Percentiles rank a stretch among this genome's conserved stretches.
These are phyloP conservation scores for Microbotryum silenes-acaulis DNA, from an alignment of 1,284 basidiomycete genomes.

Conservation along the genomic window DNA sequence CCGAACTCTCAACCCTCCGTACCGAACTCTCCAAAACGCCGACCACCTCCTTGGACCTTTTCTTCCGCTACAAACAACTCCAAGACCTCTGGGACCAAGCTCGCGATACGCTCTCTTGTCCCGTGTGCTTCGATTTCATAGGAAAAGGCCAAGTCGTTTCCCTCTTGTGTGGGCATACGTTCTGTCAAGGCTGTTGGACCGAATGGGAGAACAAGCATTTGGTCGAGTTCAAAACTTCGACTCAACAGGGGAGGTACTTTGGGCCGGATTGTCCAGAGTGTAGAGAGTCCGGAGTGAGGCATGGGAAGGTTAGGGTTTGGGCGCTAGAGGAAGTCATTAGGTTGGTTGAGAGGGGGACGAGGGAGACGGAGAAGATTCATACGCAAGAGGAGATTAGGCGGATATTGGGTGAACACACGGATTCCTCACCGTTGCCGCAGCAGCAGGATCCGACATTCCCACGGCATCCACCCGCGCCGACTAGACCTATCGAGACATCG, in stretches of 20 bases:
- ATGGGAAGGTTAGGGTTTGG: slow-evolving; percentile 12
- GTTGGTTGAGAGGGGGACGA: slow-evolving; percentile 18
- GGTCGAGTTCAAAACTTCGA: slow-evolving; percentile 12
- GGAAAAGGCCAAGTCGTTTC: slow-evolving; percentile 1
- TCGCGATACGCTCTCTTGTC: slow-evolving; percentile 17
- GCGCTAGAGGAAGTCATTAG: slow-evolving; percentile 23
- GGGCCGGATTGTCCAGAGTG: slow-evolving; percentile 30
- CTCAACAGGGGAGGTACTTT: slow-evolving; percentile 10
- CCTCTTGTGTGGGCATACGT: slow-evolving; percentile 25
- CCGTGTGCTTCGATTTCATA: slow-evolving; percentile 25
- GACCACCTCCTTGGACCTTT: too few relatives aligned
- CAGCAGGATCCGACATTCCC: too few relatives aligned
- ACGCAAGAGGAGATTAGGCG: too few relatives aligned
- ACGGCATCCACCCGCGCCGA: too few relatives aligned
- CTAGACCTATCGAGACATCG: too few relatives aligned
- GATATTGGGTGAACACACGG: too few relatives aligned
- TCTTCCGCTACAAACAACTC: slow-evolving; percentile 10
- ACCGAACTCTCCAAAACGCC: too few relatives aligned
- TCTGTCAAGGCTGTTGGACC: slow-evolving; percentile 11
- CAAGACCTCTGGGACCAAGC: slow-evolving; percentile 5
- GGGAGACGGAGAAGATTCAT: slow-evolving; percentile 5
- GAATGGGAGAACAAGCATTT: slow-evolving; percentile 15
- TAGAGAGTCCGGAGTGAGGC: slow-evolving; percentile 10
- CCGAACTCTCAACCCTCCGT: too few relatives aligned
- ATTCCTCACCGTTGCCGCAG: too few relatives aligned